Conservation (phyloP, 176 grass and related monocot species). For the Alopecurus myosuroides region DNA sequence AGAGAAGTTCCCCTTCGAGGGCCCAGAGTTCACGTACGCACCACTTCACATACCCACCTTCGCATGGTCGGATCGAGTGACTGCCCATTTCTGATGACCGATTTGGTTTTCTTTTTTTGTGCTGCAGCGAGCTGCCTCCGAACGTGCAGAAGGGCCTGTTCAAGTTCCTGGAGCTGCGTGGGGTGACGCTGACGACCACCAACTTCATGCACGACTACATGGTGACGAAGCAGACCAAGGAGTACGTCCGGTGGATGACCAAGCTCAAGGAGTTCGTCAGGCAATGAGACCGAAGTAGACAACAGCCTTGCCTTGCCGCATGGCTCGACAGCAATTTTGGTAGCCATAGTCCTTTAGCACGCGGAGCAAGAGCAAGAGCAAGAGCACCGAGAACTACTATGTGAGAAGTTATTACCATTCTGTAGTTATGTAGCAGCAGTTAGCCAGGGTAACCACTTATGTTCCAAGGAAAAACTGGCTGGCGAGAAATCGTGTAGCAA, state of each 20-base stretch:
- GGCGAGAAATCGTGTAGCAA: no score
- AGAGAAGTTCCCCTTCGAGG: conserved; percentile 65
- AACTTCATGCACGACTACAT: conserved; percentile 94
- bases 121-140: conserved; percentile 76
- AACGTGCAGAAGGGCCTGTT: conserved; percentile 92
- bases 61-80: no score
- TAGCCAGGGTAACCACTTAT: neutral
- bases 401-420: no score
- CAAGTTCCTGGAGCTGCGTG: conserved; percentile 82
- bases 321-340: neutral
- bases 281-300: conserved; percentile 44
- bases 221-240: conserved; percentile 80
- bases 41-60: no score
- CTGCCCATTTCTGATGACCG: neutral
- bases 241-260: conserved; percentile 81
- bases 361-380: neutral
- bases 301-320: neutral
- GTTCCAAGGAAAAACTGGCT: no score
- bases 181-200: conserved; percentile 58
- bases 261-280: conserved; percentile 76
- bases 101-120: neutral
- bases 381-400: no score
- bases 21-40: conserved; percentile 85
- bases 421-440: conserved; percentile 6
- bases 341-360: conserved; percentile 28